phyloP scores from a whole-genome alignment of 805 yeast genomes.

The Vanderwaltozyma yarrowii region DNA sequence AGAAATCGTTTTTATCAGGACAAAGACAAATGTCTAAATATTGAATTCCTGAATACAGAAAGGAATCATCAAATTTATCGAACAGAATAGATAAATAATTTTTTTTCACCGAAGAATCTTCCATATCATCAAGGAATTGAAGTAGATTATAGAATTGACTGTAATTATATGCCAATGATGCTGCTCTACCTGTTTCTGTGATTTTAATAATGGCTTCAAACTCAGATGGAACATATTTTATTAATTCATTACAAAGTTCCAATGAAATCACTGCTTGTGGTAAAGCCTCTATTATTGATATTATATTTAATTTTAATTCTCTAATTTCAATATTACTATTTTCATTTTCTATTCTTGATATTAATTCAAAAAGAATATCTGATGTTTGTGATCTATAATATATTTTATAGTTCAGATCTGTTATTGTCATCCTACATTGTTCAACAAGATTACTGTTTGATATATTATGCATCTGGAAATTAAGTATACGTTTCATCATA shows the following conservation, averaged over 20 bases:
- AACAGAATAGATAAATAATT: conserved; percentile 17
- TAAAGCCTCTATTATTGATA: conserved; percentile 10
- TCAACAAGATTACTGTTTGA: conserved; percentile 25
- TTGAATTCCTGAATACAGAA: conserved; percentile 23
- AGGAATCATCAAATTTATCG: conserved; percentile 16
- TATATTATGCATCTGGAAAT: conserved; percentile 33
- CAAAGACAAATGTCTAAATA: conserved; percentile 16
- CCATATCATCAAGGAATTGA: conserved; percentile 8
- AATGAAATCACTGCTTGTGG: conserved; percentile 6
- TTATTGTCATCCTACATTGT: conserved; percentile 48
- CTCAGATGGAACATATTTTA: conserved; percentile 6
- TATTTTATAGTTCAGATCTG: conserved; percentile 62
- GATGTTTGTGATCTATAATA: conserved; percentile 81
- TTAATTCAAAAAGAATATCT: conserved; percentile 69
- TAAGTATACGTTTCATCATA: conserved; percentile 48
- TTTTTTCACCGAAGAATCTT: conserved; percentile 8
- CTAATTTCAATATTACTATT: not conserved
- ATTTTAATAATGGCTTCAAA: conserved; percentile 4
- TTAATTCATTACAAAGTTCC: conserved; percentile 19
- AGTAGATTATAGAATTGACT: conserved; percentile 13
- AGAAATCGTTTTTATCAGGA: conserved; percentile 11
- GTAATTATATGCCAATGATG: not conserved
- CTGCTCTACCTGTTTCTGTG: conserved; percentile 5
- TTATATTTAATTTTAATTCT: conserved; percentile 13
- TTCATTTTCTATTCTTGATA: conserved; percentile 30